Evolutionary conservation across 2,329 filamentous ascomycete species (phyloP).

Genomic region (Grosmannia penicillata): DNA sequence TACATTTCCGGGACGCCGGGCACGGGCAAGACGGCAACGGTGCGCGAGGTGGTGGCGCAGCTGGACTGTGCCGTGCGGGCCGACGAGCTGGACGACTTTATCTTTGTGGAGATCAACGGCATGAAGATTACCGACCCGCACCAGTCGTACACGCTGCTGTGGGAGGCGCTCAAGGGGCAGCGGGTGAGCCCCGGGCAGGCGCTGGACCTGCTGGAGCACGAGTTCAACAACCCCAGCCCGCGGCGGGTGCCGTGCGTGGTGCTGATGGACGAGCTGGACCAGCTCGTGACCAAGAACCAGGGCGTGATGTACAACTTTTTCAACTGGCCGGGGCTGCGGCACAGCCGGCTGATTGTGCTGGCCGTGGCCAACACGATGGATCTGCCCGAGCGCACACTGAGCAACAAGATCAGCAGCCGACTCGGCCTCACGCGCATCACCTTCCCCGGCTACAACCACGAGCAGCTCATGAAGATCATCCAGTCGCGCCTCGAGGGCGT

Average conservation of each 20-base stretch:
- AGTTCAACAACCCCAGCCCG: conserved; percentile 85
- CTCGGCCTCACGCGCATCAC: conserved; percentile 85
- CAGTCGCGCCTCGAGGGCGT: conserved; percentile 84
- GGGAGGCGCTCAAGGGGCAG: conserved; percentile 91
- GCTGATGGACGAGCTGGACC: conserved; percentile 95
- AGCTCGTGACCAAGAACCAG: conserved; percentile 94
- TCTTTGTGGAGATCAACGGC: conserved; percentile 98
- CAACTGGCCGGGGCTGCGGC: conserved; percentile 89
- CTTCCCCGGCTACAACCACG: conserved; percentile 93
- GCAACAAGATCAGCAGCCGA: conserved; percentile 95
- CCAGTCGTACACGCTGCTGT: conserved; percentile 86
- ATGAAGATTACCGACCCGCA: conserved; percentile 99
- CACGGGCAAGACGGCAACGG: conserved; percentile 93
- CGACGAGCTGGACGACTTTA: conserved; percentile 94
- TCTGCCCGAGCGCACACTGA: conserved; percentile 83
- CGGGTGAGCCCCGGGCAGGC: conserved; percentile 85
- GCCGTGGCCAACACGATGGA: conserved; percentile 99
- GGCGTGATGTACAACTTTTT: conserved; percentile 99
- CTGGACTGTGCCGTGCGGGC: conserved; percentile 75
- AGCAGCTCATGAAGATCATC: conserved; percentile 94
- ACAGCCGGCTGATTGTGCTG: conserved; percentile 86
- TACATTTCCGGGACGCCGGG: conserved; percentile 99
- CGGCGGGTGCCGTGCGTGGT: conserved; percentile 90
- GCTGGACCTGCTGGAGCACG: conserved; percentile 75
- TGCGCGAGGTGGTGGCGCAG: conserved; percentile 82